These are phyloP conservation scores for Neospora caninum DNA, from an alignment of 169 alveolate species.

Conservation along the genomic window DNA sequence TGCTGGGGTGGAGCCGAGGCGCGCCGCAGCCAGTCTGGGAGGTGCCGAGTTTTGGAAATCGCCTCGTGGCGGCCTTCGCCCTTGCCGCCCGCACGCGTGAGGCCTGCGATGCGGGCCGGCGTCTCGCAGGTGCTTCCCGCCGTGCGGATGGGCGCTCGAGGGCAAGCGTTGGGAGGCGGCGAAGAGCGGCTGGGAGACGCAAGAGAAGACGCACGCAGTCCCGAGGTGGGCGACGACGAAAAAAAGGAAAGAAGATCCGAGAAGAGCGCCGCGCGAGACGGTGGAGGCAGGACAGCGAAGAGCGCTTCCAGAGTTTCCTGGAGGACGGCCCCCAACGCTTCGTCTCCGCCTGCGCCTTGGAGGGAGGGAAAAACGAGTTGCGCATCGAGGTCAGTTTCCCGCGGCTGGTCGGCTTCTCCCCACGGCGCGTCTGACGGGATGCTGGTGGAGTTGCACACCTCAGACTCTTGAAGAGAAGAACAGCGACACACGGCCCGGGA, in stretches of 20 bases:
- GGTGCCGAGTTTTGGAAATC: too few relatives aligned
- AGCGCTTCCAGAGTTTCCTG: background rate
- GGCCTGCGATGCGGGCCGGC: too few relatives aligned
- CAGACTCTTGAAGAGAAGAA: too few relatives aligned
- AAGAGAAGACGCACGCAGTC: background rate
- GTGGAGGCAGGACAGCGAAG: conserved; percentile 4
- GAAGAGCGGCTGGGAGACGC: background rate
- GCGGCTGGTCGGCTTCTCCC: background rate
- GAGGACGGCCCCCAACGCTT: background rate
- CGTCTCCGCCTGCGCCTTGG: conserved; percentile 12
- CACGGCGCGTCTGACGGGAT: too few relatives aligned
- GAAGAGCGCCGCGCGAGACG: conserved; percentile 16
- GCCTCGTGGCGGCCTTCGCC: too few relatives aligned
- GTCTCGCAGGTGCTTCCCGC: too few relatives aligned
- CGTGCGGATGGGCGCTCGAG: too few relatives aligned
- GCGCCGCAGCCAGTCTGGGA: background rate
- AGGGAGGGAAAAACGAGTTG: background rate
- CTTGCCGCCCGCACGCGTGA: too few relatives aligned
- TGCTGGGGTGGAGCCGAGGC: background rate
- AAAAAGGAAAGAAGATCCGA: background rate
- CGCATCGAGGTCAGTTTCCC: background rate
- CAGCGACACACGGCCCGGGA: background rate
- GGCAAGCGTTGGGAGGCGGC: too few relatives aligned
- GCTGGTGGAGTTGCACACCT: too few relatives aligned
- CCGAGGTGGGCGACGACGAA: background rate